Evolutionary conservation across 768 basidiomycete species (phyloP).

Genomic region (Daedaleopsis sinensis): DNA sequence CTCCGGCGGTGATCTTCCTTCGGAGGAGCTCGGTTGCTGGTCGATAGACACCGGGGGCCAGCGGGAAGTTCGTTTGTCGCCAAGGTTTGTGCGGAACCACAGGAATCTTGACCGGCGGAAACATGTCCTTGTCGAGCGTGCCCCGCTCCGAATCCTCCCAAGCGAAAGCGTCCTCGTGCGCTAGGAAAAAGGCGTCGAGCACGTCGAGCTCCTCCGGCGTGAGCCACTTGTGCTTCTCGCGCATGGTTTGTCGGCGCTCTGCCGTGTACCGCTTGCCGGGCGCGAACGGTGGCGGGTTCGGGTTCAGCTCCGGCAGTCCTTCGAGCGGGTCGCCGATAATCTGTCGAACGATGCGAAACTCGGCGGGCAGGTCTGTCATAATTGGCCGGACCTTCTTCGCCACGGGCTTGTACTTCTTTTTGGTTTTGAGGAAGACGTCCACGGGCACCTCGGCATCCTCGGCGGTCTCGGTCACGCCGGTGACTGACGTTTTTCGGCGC

Average conservation of each 20-base stretch:
- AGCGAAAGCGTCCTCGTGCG: not conserved
- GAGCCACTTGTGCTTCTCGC: not conserved
- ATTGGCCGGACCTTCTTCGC: constrained; percentile 32
- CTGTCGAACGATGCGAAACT: constrained; percentile 30
- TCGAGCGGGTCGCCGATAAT: constrained; percentile 33
- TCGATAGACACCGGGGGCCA: constrained; percentile 28
- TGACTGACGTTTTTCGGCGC: not conserved
- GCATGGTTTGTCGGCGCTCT: not conserved
- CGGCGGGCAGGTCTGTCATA: constrained; percentile 22
- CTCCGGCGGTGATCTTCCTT: constrained; percentile 39
- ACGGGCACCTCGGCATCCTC: not conserved
- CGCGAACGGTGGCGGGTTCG: constrained; percentile 13
- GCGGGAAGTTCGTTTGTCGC: constrained; percentile 30
- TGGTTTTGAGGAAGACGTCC: not conserved
- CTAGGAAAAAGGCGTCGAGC: not conserved
- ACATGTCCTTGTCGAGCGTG: not conserved
- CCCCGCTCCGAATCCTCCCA: not conserved
- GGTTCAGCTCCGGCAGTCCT: constrained; percentile 24
- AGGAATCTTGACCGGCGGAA: not conserved
- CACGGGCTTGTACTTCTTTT: constrained; percentile 16
- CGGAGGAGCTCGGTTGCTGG: constrained; percentile 36
- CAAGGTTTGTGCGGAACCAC: constrained; percentile 20
- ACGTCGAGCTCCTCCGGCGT: not conserved
- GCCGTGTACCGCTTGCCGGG: not conserved
- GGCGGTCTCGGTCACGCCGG: not conserved